Conservation (phyloP, 2,329 filamentous ascomycete species). For the Neospermospora avenae region DNA sequence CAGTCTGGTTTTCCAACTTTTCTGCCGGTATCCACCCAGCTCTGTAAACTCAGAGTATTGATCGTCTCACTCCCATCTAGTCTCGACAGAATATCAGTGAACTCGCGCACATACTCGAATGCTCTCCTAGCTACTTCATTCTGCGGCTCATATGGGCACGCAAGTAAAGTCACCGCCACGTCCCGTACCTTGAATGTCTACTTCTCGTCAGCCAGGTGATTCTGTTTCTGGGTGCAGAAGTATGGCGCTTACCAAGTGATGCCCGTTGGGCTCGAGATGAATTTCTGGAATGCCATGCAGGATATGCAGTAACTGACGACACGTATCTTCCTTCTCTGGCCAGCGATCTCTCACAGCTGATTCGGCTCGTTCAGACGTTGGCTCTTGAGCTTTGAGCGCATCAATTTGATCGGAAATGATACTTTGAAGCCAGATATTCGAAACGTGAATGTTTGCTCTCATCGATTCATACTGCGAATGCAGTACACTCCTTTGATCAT, state of each 20-base stretch:
- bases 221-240: background rate
- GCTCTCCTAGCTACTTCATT: slow-evolving; percentile 30
- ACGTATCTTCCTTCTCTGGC: slow-evolving; percentile 38
- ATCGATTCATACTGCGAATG: slow-evolving; percentile 28
- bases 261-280: slow-evolving; percentile 37
- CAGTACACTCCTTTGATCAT: background rate
- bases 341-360: slow-evolving; percentile 24
- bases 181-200: slow-evolving; percentile 38
- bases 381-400: slow-evolving; percentile 8
- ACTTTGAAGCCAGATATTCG: slow-evolving; percentile 40
- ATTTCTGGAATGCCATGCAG: slow-evolving; percentile 35
- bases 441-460: slow-evolving; percentile 38
- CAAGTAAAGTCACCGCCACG: slow-evolving; percentile 36
- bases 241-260: slow-evolving; percentile 32
- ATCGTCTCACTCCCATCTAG: slow-evolving; percentile 36
- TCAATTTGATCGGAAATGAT: slow-evolving; percentile 38
- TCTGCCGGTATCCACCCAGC: slow-evolving; percentile 31
- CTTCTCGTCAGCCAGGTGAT: background rate
- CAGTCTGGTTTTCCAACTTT: background rate
- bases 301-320: slow-evolving; percentile 37
- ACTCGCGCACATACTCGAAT: slow-evolving; percentile 33
- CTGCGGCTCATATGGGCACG: slow-evolving; percentile 35
- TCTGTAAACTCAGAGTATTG: slow-evolving; percentile 34
- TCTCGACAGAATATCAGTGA: slow-evolving; percentile 31
- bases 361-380: background rate